phyloP scores from a whole-genome alignment of 345 rosid species.

The Passiflora organensis region DNA sequence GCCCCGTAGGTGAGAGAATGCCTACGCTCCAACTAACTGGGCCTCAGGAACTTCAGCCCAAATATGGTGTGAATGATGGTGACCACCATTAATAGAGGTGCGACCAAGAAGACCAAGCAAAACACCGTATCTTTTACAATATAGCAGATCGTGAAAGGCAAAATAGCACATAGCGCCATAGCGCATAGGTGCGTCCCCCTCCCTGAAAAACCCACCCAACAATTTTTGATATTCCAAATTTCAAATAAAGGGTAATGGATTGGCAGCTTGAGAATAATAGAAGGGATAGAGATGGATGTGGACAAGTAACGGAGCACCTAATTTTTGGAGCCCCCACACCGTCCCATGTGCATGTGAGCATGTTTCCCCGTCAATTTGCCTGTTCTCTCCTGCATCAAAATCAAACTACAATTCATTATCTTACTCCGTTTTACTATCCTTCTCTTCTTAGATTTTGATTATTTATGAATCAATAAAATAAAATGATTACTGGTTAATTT shows the following conservation, averaged over 20 bases:
- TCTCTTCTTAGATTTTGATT: too few relatives aligned
- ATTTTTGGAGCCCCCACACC: conserved; percentile 20
- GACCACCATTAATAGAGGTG: conserved; percentile 21
- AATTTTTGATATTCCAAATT: too few relatives aligned
- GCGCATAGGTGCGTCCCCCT: too few relatives aligned
- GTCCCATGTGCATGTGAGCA: conserved; percentile 43
- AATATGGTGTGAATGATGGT: conserved; percentile 21
- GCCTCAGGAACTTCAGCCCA: conserved; percentile 20
- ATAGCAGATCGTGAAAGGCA: conserved; percentile 6
- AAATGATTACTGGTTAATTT: too few relatives aligned
- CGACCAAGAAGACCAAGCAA: background rate
- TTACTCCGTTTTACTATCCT: too few relatives aligned
- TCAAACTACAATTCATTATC: too few relatives aligned
- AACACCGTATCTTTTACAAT: conserved; percentile 24
- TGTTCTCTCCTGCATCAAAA: too few relatives aligned
- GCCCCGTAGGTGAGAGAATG: conserved; percentile 12
- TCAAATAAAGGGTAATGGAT: too few relatives aligned
- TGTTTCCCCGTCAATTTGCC: conserved; percentile 34
- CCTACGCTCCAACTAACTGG: conserved; percentile 31
- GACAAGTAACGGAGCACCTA: conserved; percentile 41
- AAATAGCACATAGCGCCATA: too few relatives aligned
- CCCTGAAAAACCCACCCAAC: too few relatives aligned
- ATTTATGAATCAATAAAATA: too few relatives aligned
- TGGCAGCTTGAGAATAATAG: too few relatives aligned
- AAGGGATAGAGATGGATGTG: conserved; percentile 9